Percentiles rank a stretch among this genome's conserved stretches.
Evolutionary conservation across 495 filamentous ascomycete genomes (phyloP).

Genomic region (Amphirosellinia nigrospora): DNA sequence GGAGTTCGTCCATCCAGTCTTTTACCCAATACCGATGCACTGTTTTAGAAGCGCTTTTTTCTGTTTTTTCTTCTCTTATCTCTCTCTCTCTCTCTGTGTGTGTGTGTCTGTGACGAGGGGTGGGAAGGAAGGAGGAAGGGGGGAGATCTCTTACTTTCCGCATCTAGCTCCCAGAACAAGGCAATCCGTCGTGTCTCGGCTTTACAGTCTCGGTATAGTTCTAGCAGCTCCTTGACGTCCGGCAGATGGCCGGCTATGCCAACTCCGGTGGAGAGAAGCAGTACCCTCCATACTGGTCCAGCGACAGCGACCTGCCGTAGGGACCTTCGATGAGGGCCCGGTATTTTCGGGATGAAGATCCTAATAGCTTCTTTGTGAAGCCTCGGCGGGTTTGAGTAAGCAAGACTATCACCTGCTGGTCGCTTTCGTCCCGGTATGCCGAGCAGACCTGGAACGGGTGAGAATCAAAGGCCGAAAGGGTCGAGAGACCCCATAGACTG

Average conservation of each 20-base stretch:
- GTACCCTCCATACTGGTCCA: background rate
- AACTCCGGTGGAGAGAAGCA: background rate
- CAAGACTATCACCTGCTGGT: slow-evolving; percentile 10
- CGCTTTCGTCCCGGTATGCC: slow-evolving; percentile 4
- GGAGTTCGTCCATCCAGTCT: slow-evolving; percentile 7
- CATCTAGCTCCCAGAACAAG: slow-evolving; percentile 8
- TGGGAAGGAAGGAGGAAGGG: background rate
- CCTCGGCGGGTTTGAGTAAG: background rate
- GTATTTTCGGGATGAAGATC: background rate
- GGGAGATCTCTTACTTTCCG: background rate
- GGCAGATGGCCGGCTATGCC: background rate
- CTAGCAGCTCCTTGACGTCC: background rate
- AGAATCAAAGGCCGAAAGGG: slow-evolving; percentile 1
- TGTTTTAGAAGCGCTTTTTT: background rate
- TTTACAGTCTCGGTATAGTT: slow-evolving; percentile 5
- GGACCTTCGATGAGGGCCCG: slow-evolving; percentile 1
- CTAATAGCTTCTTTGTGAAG: background rate
- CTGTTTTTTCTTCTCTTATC: too few relatives aligned
- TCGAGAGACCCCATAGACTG: background rate
- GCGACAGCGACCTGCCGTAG: slow-evolving; percentile 1
- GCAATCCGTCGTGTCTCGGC: slow-evolving; percentile 4
- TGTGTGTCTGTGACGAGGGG: too few relatives aligned
- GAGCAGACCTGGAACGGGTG: slow-evolving; percentile 6
- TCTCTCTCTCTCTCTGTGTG: too few relatives aligned
- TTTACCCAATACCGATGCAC: slow-evolving; percentile 13